Evolutionary conservation across 2,329 filamentous ascomycete genomes (phyloP), one percentile per base, ranked within the genome.

Genomic region (Alternaria novae-zelandiae): DNA sequence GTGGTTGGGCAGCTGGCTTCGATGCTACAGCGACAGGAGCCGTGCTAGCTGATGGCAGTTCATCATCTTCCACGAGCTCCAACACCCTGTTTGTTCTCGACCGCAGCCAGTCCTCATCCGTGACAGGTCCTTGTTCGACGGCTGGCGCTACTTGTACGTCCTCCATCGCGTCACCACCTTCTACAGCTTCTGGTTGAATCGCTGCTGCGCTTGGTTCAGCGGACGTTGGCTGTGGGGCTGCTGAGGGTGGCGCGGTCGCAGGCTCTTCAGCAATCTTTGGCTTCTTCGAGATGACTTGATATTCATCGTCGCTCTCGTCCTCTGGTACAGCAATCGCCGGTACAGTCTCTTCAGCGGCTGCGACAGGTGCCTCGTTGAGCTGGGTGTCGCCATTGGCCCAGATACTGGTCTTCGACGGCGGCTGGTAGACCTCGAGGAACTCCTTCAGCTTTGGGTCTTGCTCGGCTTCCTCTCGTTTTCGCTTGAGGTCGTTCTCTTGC

Each of bases 71-170:
- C 57, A 94, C 85, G 26, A 98, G 84, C 78, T 95, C 96, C 54
- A 97, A 85, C 53, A 97, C 83, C 72, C 95, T 88, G 81, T 90
- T 97, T 13, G 94, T 98, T 70, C 92, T 89, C 66, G 92, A 95
- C 61, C 95, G 89, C 70, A 97, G 85, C 96, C 96, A 99, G 80
- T 98, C 94, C 64, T 90, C 89, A 81, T 97, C 94, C 21, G 91
- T 90, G 4, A 89, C 84, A 54, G 83, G 82, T 49, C 79, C 78
- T 32, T 75, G 75, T 23, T 78, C 73, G 53, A 75, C 74, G 21
- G 70, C 54, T 45, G 67, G 50, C 32, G 54, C 60, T 20, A 64
- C 65, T 12, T 66, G 58, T 6, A 63, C 51, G 32, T 69, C 67
- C 46, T 73, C 63, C 61, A 70, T 67, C 9, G 47, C 61, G 12